Conservation (phyloP, 2,329 filamentous ascomycete species). For the Pseudogymnoascus sp. region DNA sequence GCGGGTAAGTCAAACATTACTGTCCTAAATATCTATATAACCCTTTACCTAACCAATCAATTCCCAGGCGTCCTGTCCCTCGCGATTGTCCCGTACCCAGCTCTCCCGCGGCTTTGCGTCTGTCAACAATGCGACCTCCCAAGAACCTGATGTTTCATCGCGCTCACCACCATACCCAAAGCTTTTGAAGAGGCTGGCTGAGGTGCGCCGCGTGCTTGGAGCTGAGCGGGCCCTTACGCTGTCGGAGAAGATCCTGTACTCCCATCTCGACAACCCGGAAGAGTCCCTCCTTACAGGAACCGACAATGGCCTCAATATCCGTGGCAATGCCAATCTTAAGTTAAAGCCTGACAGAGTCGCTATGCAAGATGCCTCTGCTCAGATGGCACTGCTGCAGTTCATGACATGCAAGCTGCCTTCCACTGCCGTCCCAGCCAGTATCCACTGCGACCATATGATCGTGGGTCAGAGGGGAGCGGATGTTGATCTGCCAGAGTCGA, state of each 20-base stretch:
- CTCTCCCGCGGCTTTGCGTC: constrained; percentile 25
- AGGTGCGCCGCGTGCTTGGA: constrained; percentile 68
- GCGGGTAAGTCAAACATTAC: constrained; percentile 19
- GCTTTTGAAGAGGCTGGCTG: constrained; percentile 66
- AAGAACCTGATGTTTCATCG: constrained; percentile 25
- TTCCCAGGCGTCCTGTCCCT: constrained; percentile 17
- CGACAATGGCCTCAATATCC: constrained; percentile 73
- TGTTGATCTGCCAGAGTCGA: constrained; percentile 74
- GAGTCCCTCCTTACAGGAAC: constrained; percentile 79
- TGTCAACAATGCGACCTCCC: constrained; percentile 19
- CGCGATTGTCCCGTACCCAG: constrained; percentile 16
- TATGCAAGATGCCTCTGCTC: constrained; percentile 97
- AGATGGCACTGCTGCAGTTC: constrained; percentile 98
- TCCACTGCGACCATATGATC: constrained; percentile 99
- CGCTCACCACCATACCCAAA: constrained; percentile 68
- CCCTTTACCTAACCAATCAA: neutral
- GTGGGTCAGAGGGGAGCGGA: constrained; percentile 88
- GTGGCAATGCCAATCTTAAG: constrained; percentile 86
- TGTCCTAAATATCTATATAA: constrained; percentile 17
- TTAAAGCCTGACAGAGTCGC: constrained; percentile 95
- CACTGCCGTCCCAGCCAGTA: constrained; percentile 91
- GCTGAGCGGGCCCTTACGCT: constrained; percentile 61
- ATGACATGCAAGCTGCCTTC: constrained; percentile 89
- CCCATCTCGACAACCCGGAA: constrained; percentile 82
- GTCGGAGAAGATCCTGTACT: constrained; percentile 97